These are phyloP conservation scores for Cyanodermella asteris DNA, from an alignment of 2,329 filamentous ascomycete genomes.

Conservation along the genomic window DNA sequence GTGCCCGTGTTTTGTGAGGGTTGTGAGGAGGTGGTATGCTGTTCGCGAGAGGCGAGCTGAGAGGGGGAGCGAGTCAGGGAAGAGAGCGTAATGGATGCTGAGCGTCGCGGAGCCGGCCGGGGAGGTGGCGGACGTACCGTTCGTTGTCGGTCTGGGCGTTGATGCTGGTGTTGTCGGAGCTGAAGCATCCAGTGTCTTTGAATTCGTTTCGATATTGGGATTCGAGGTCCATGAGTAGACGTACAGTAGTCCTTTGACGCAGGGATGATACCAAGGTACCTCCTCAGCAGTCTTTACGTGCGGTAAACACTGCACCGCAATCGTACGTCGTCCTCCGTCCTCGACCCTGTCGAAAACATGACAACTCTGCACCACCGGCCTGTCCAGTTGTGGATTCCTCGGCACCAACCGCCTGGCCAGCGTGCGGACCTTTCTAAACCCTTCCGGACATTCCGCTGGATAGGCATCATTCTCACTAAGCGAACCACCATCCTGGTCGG, in stretches of 20 bases:
- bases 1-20: conserved; percentile 52
- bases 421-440: conserved; percentile 30
- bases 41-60: conserved; percentile 38
- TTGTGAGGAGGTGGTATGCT: conserved; percentile 43
- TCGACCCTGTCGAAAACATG: conserved; percentile 27
- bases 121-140: background rate
- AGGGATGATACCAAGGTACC: conserved; percentile 76
- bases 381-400: conserved; percentile 56
- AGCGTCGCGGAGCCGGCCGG: background rate
- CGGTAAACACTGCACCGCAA: conserved; percentile 56
- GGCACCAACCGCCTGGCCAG: conserved; percentile 63
- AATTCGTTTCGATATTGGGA: background rate
- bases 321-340: conserved; percentile 16
- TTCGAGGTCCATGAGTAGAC: conserved; percentile 22
- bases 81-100: conserved; percentile 26
- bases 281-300: conserved; percentile 40
- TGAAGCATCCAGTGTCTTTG: too few relatives aligned
- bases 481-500: conserved; percentile 4
- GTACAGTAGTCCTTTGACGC: conserved; percentile 51
- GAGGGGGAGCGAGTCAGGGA: conserved; percentile 13
- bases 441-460: conserved; percentile 7
- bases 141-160: background rate
- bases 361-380: conserved; percentile 61
- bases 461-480: conserved; percentile 7
- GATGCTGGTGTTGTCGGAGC: too few relatives aligned